A percentile compares a stretch with the other conserved stretches of the same genome.
Conservation (phyloP, 768 basidiomycete species). For the Epithele typhae region DNA sequence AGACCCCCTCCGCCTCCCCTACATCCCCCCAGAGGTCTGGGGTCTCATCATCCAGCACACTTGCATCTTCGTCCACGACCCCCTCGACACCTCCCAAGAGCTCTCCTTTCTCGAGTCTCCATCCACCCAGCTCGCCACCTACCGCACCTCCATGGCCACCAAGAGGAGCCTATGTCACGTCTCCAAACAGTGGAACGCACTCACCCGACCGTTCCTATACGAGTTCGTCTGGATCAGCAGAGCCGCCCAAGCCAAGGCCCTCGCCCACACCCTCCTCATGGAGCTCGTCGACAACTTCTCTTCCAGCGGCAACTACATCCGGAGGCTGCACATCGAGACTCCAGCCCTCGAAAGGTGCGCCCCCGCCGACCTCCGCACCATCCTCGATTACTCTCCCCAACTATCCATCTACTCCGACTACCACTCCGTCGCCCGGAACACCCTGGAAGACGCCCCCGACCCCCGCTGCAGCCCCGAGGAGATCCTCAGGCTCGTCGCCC, state of each 20-base stretch:
- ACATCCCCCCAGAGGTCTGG: conserved; percentile 58
- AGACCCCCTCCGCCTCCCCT: conserved; percentile 6
- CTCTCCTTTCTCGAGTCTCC: conserved; percentile 55
- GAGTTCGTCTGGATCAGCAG: conserved; percentile 69
- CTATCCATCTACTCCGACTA: conserved; percentile 62
- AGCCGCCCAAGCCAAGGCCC: conserved; percentile 44
- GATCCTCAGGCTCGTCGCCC: conserved; percentile 56
- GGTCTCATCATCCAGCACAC: conserved; percentile 59
- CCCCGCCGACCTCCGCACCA: conserved; percentile 62
- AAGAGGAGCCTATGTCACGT: conserved; percentile 54
- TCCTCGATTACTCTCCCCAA: conserved; percentile 59
- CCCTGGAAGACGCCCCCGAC: conserved; percentile 40
- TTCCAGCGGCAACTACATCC: conserved; percentile 40
- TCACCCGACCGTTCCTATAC: conserved; percentile 53
- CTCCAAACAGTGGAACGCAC: conserved; percentile 48
- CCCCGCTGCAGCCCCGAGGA: conserved; percentile 48
- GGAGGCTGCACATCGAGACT: conserved; percentile 69
- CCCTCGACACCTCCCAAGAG: conserved; percentile 43
- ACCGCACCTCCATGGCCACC: conserved; percentile 42
- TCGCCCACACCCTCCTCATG: conserved; percentile 40
- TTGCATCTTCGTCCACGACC: conserved; percentile 39
- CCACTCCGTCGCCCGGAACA: conserved; percentile 55
- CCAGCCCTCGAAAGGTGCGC: conserved; percentile 58
- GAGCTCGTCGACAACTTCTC: conserved; percentile 32
- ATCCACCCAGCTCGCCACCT: conserved; percentile 38